Base-by-base conservation (phyloP, 2,329 filamentous ascomycete genomes). In the Xylariaceae sp. region DNA sequence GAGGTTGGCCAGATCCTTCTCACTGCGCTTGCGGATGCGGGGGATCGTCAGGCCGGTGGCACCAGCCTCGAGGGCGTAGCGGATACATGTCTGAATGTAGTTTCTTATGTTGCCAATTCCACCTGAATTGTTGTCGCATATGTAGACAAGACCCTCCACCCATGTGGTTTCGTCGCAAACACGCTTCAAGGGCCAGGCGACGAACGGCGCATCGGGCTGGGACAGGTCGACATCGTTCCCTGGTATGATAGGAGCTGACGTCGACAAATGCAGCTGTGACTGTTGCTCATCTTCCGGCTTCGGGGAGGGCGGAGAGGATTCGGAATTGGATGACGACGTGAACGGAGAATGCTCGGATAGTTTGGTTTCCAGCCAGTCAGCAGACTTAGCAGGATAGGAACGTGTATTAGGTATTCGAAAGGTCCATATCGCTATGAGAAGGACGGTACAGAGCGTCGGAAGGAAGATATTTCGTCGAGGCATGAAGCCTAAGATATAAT, bases 71-170 rank as follows among this genome's bases (percentile, higher is more conserved):
- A 73, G 63, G 13, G 63, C 67, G 44, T 73, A 73, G 14, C 70
- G 65, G 15, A 73, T 43, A 39, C 69, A 73, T 7, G 68, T 72
- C 37, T 72, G 60, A 31, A 72, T 68, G 50, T 69, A 72, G 49
- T 69, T 71, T 37, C 69, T 59, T 24, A 72, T 70, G 41, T 72
- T 73, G 14, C 69, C 69, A 33, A 72, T 66, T 17, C 69, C 70
- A 3, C 70, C 70, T 3, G 67, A 67, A 50, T 72, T 73, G 52
- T 71, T 70, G 51, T 70, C 69, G 57, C 70, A 73, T 14, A 68
- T 54, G 40, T 66, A 72, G 9, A 70, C 57, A 17, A 72, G 47
- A 2, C 67, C 67, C 0, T 65, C 59, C 1, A 59, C 59, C 61
- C 62, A 69, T 1, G 41, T 50, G 2, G 65, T 59, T 45, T 71